A percentile compares a stretch with the other conserved stretches of the same genome.
Evolutionary conservation across 2,329 filamentous ascomycete genomes (phyloP).

Genomic region (Pleomassaria siparia): DNA sequence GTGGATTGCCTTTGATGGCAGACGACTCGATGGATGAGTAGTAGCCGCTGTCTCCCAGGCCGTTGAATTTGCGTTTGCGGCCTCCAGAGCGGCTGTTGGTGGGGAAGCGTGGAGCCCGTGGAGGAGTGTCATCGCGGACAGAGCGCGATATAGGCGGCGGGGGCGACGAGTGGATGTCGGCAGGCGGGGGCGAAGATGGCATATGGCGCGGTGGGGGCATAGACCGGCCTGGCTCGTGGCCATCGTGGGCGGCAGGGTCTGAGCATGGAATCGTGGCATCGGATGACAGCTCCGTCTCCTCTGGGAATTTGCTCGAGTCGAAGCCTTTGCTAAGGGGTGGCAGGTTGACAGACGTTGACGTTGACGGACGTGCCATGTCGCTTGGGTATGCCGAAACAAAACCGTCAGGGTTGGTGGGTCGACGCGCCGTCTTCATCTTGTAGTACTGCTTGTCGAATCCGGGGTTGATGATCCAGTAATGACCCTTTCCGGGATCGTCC

Average conservation of each 20-base stretch:
- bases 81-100: slow-evolving; percentile 66
- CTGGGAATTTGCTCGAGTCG: slow-evolving; percentile 54
- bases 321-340: slow-evolving; percentile 46
- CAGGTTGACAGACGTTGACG: slow-evolving; percentile 40
- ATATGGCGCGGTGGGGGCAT: slow-evolving; percentile 52
- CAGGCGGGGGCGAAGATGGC: slow-evolving; percentile 69
- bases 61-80: slow-evolving; percentile 74
- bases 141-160: slow-evolving; percentile 74
- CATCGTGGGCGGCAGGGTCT: slow-evolving; percentile 52
- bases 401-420: slow-evolving; percentile 49
- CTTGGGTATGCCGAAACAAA: slow-evolving; percentile 35
- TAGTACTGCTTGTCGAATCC: slow-evolving; percentile 88
- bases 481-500: slow-evolving; percentile 95
- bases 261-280: slow-evolving; percentile 56
- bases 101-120: slow-evolving; percentile 63
- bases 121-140: slow-evolving; percentile 70
- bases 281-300: slow-evolving; percentile 53
- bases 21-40: slow-evolving; percentile 96
- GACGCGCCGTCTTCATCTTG: slow-evolving; percentile 75
- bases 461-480: slow-evolving; percentile 93
- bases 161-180: slow-evolving; percentile 84
- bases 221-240: slow-evolving; percentile 44
- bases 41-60: slow-evolving; percentile 92
- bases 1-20: slow-evolving; percentile 69
- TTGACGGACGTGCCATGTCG: slow-evolving; percentile 40